Evolutionary conservation across 2,329 filamentous ascomycete genomes (phyloP).

Genomic region (Tolypocladium nubicola): DNA sequence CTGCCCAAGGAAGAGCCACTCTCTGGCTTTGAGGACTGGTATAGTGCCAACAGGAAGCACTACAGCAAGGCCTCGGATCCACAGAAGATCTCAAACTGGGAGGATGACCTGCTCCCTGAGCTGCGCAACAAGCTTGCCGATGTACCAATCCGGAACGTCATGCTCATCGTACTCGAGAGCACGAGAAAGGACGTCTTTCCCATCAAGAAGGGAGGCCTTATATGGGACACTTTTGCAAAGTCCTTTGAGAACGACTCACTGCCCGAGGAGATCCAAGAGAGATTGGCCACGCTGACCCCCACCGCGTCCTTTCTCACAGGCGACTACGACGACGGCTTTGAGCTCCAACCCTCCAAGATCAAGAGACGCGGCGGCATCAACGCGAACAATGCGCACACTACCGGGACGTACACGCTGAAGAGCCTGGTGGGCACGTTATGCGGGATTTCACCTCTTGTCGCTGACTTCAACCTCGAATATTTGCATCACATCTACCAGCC

Average conservation of each 20-base stretch:
- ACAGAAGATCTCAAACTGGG: conserved; percentile 27
- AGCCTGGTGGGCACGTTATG: conserved; percentile 11
- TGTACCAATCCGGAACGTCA: conserved; percentile 29
- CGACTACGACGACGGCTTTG: conserved; percentile 23
- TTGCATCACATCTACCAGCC: background rate
- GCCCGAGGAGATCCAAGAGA: conserved; percentile 18
- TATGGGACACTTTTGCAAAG: conserved; percentile 22
- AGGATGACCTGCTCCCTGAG: conserved; percentile 17
- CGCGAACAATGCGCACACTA: conserved; percentile 26
- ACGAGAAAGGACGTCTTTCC: conserved; percentile 35
- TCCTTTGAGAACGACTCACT: conserved; percentile 20
- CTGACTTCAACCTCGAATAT: background rate
- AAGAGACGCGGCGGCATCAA: conserved; percentile 25
- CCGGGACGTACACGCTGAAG: conserved; percentile 32
- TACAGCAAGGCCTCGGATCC: conserved; percentile 27
- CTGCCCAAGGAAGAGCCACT: conserved; percentile 12
- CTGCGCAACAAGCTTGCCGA: conserved; percentile 14
- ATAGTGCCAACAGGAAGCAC: conserved; percentile 3
- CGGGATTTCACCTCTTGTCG: background rate
- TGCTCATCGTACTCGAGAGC: conserved; percentile 33
- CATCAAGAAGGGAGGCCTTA: conserved; percentile 26
- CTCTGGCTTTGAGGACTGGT: conserved; percentile 19
- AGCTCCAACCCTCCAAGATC: conserved; percentile 5
- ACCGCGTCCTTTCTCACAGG: conserved; percentile 23
- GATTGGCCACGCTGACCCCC: conserved; percentile 16